Evolutionary conservation across 768 basidiomycete species (phyloP), one percentile per base, ranked within the genome.

Genomic region (Mycena rebaudengoi): DNA sequence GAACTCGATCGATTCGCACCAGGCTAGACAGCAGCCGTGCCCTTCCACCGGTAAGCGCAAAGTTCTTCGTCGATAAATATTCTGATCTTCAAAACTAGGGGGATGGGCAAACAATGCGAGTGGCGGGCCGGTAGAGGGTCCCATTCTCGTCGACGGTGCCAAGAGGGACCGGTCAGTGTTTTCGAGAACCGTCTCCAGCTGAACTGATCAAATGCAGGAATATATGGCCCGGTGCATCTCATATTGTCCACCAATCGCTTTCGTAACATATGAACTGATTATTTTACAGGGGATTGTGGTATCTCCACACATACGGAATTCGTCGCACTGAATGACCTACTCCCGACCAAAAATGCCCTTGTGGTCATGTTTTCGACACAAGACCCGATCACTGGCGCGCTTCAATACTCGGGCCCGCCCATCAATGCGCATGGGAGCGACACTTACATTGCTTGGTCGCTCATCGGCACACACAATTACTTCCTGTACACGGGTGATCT

Each of bases 91-190:
- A 2, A 8, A 45, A 23, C 49, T n/a, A 79, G 83, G 82, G 18
- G 66, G 62, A 60, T 85, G 84, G 83, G 73, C 74, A 23, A 84
- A 85, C 64, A 80, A 83, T 53, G 84, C 83, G 16, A 79, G 80
- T 21, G 76, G 83, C 29, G 83, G 83, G 7, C 78, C 82, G 14
- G 76, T 79, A 0, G 81, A 78, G 7, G 84, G 84, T 0, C 82
- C 84, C n/a, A 83, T 85, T 41, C 76, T 86, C 33, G 83, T 85
- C 7, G 85, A 86, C 60, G 85, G 85, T 4, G 84, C 85, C 2
- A 85, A 86, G 65, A 78, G 85, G 39, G 85, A 85, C 67, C 75
- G 84, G 80, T 80, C 40, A 49, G 76, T 60, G 29, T 16, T 51
- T 29, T 53, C 60, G 49, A 20, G 29, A 25, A 11, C 4, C 14